Evolutionary conservation across 106 monocot species (phyloP), one percentile per base, ranked within the genome.

Genomic region (Alisma plantagoaquatica): DNA sequence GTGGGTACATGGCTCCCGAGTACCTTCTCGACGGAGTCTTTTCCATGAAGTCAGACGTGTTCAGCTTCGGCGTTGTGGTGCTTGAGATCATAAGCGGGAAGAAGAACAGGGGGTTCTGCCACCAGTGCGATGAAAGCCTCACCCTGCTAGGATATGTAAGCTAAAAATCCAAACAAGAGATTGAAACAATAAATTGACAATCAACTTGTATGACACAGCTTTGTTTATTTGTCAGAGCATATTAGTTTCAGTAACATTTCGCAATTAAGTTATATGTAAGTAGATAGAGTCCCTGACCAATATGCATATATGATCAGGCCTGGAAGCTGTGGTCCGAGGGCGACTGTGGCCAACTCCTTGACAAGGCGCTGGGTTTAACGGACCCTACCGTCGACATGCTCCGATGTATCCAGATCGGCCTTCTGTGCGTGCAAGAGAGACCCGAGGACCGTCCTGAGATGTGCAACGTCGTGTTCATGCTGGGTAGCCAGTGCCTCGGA

Each of bases 1-100:
- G 48, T 49, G 48, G 48, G 10, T 49, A 49, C 10, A 49, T 49
- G 48, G 21, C 48, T 1, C 48, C 48, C 3, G 48, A 49, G 48
- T 49, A 49, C 22, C 23, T 24, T 2, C 21, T 49, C 23, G 48
- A 49, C 12, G 48, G 48, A 2, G 0, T 49, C 48, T 49, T 49
- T 49, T n/a, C n/a, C n/a, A n/a, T n/a, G n/a, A n/a, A n/a, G n/a
- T n/a, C n/a, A n/a, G n/a, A n/a, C n/a, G n/a, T n/a, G n/a, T n/a
- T 49, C 22, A 49, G 48, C 48, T 49, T 49, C 22, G 48, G 48
- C n/a, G 48, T 49, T 3, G 23, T 49, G 48, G 3, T 49, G 3
- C 11, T 49, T 10, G 48, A 49, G 22, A 49, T 49, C 48, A 49
- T 49, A 21, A 49, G 48, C 22, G 48, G 48, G 20, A 49, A 23